These are phyloP conservation scores for Apophysomyces ossiformis DNA, from an alignment of 371 early-diverging fungal species.

Conservation along the genomic window DNA sequence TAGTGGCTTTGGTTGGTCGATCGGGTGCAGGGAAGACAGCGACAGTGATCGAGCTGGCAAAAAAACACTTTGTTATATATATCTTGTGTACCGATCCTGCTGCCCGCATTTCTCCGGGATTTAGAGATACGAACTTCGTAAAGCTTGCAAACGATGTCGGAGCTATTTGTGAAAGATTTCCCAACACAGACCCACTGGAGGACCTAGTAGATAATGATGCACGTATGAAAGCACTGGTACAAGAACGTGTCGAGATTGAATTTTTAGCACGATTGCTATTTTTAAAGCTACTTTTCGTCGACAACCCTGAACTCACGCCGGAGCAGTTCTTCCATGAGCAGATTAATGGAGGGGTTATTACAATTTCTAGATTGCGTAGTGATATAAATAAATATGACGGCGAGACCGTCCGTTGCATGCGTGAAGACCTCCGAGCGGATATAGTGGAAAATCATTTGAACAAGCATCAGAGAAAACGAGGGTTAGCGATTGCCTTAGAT, in stretches of 20 bases:
- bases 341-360: conserved; percentile 24
- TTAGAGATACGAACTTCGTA: neutral
- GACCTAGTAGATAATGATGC: neutral
- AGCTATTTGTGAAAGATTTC: neutral
- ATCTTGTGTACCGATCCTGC: conserved; percentile 14
- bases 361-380: neutral
- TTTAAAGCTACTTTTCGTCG: conserved; percentile 15
- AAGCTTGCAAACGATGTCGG: neutral
- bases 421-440: too few relatives aligned
- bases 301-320: conserved; percentile 19
- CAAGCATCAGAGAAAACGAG: conserved; percentile 12
- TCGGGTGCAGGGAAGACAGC: conserved; percentile 32
- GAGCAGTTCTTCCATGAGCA: conserved; percentile 31
- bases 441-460: neutral
- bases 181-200: neutral
- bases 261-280: conserved; percentile 26
- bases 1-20: conserved; percentile 26
- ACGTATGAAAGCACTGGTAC: neutral
- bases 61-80: conserved; percentile 26
- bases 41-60: conserved; percentile 23
- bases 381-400: neutral
- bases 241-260: conserved; percentile 11
- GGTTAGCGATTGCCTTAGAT: conserved; percentile 32
- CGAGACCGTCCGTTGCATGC: too few relatives aligned
- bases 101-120: neutral